Evolutionary conservation across 768 basidiomycete species (phyloP), one percentile per base, ranked within the genome.

Genomic region (Lactifluus piperatus): DNA sequence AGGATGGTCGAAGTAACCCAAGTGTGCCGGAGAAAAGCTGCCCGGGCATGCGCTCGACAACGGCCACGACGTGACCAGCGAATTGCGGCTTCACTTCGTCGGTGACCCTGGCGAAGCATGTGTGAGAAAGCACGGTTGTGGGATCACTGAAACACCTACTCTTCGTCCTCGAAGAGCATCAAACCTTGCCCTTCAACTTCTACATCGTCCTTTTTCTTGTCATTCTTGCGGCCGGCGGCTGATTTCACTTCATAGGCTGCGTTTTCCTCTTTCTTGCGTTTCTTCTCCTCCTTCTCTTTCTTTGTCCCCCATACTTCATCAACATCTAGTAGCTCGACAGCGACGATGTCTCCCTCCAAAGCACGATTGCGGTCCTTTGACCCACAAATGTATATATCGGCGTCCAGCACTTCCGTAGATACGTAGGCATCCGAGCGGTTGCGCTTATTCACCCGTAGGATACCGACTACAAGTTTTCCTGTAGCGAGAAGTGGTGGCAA

Each of bases 241-340:
- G 84, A 78, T 71, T 86, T 91, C 56, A 86, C 69, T 68, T 98
- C 95, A 71, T 94, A 97, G 0, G 94, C 91, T 29, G 93, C 86
- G 70, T 94, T 97, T 75, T 98, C 97, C 75, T 98, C 97, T 81
- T 99, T 99, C 77, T 98, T 98, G 69, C 95, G 81, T 78, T 99
- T 98, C 86, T 99, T 99, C 77, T 98, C 97, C 72, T 98, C 97
- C 76, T 99, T 99, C 76, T 99, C 97, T 75, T 99, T 99, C 80
- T 99, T 99, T 5, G 97, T 97, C 9, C 90, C 88, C 91, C 91
- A 91, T 14, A 97, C 94, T 73, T 97, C 94, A 67, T 97, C 94
- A 26, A 98, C 95, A 66, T 99, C 97, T 56, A 99, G 80, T 46
- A 99, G 81, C 72, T 99, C 97, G 24, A 99, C 91, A 22, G 95